Percentiles rank a stretch among this genome's conserved stretches.
phyloP scores from a whole-genome alignment of 257 asterid genomes.

The Penstemon barbatus region DNA sequence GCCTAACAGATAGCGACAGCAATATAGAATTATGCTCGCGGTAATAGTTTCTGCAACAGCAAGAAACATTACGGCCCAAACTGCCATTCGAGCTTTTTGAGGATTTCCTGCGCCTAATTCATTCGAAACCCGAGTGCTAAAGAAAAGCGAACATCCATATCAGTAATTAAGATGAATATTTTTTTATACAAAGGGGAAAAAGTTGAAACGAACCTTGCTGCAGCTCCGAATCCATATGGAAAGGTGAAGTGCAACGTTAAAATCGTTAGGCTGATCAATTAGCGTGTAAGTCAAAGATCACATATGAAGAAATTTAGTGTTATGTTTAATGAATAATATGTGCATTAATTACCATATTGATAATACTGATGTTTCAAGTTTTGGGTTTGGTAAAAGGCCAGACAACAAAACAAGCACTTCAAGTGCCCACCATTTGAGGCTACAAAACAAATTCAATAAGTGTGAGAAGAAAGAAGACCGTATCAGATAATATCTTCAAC shows the following conservation, averaged over 20 bases:
- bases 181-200: background rate
- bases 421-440: conserved; percentile 75
- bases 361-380: conserved; percentile 67
- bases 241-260: conserved; percentile 54
- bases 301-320: background rate
- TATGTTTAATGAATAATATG: background rate
- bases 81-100: conserved; percentile 41
- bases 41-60: conserved; percentile 32
- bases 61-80: conserved; percentile 39
- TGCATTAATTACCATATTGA: conserved; percentile 50
- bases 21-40: conserved; percentile 29
- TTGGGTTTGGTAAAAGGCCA: conserved; percentile 62
- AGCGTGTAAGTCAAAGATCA: background rate
- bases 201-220: conserved; percentile 47
- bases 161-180: background rate
- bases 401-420: conserved; percentile 58
- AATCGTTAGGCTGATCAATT: conserved; percentile 52
- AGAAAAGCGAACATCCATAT: background rate
- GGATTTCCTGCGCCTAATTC: conserved; percentile 69
- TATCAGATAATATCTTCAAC: too few relatives aligned
- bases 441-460: conserved; percentile 7
- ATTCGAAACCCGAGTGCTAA: conserved; percentile 64
- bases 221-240: conserved; percentile 59
- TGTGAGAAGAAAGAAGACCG: background rate
- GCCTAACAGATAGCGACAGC: conserved; percentile 41